Evolutionary conservation across 352 stramenopile genomes (phyloP).

Genomic region (Phytophthora quininea): DNA sequence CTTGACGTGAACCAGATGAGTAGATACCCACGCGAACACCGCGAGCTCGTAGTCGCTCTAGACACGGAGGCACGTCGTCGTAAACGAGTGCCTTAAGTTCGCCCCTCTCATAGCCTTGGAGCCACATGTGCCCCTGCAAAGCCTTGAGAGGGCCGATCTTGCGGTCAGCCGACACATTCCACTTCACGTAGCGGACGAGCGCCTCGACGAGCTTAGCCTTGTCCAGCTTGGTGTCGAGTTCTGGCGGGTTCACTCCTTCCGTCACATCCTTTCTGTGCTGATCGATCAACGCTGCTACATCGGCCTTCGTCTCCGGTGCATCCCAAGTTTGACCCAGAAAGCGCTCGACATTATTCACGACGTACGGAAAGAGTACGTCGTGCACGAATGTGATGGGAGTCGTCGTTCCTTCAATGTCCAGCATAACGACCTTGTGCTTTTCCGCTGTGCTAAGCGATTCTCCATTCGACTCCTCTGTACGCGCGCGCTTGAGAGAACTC

Average conservation of each 20-base stretch:
- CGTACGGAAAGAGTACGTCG: constrained; percentile 94
- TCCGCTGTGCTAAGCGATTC: constrained; percentile 54
- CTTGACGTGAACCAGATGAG: constrained; percentile 90
- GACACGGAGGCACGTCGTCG: constrained; percentile 87
- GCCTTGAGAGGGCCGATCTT: constrained; percentile 91
- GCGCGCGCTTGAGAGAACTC: constrained; percentile 49
- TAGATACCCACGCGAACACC: constrained; percentile 93
- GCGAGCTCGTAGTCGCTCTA: constrained; percentile 77
- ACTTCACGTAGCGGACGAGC: constrained; percentile 65
- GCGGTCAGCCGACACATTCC: constrained; percentile 74
- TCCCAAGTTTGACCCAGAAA: constrained; percentile 69
- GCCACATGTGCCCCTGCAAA: constrained; percentile 92
- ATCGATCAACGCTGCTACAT: constrained; percentile 51
- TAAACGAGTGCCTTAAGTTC: constrained; percentile 92
- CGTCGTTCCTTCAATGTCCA: constrained; percentile 97
- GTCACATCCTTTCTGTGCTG: constrained; percentile 51
- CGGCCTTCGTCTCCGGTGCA: constrained; percentile 48
- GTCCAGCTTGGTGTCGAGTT: constrained; percentile 24
- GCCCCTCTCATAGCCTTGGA: constrained; percentile 86
- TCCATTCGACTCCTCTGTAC: constrained; percentile 24
- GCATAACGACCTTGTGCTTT: constrained; percentile 91
- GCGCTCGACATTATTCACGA: constrained; percentile 59
- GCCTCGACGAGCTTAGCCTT: constrained; percentile 39
- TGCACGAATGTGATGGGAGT: constrained; percentile 97
- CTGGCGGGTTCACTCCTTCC: constrained; percentile 37